Percentiles rank a stretch among this genome's conserved stretches.
Conservation (phyloP, 306 rosid genomes). For the Purshia tridentata region DNA sequence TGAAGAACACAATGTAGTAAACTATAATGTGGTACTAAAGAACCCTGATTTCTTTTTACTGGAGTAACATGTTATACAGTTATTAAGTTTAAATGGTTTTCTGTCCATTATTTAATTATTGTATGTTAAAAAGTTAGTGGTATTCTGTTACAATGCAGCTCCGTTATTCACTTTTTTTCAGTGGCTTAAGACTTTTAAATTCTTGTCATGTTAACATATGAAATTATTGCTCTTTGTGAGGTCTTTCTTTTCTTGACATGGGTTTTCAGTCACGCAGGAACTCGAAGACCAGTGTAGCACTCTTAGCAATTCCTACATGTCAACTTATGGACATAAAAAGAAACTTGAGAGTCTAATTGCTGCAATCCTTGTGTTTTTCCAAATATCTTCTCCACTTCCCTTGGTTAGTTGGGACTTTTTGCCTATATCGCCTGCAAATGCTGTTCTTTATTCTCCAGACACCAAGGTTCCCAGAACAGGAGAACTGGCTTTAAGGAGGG, state of each 20-base stretch:
- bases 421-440: constrained; percentile 51
- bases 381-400: constrained; percentile 54
- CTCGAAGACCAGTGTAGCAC: constrained; percentile 20
- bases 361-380: constrained; percentile 46
- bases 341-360: constrained; percentile 57
- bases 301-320: constrained; percentile 24
- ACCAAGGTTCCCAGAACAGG: constrained; percentile 90
- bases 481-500: constrained; percentile 81
- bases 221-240: neutral
- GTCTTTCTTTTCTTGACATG: constrained; percentile 32
- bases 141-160: neutral
- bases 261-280: constrained; percentile 55
- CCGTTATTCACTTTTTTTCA: neutral
- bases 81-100: neutral
- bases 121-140: neutral
- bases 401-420: constrained; percentile 39
- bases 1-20: neutral
- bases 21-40: neutral
- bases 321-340: constrained; percentile 33
- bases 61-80: neutral
- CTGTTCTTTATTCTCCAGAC: constrained; percentile 84
- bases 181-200: neutral
- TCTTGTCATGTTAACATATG: neutral
- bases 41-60: neutral
- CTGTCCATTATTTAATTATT: neutral